Evolutionary conservation across 2,329 filamentous ascomycete species (phyloP).

Genomic region (Acrocalymma vagum): DNA sequence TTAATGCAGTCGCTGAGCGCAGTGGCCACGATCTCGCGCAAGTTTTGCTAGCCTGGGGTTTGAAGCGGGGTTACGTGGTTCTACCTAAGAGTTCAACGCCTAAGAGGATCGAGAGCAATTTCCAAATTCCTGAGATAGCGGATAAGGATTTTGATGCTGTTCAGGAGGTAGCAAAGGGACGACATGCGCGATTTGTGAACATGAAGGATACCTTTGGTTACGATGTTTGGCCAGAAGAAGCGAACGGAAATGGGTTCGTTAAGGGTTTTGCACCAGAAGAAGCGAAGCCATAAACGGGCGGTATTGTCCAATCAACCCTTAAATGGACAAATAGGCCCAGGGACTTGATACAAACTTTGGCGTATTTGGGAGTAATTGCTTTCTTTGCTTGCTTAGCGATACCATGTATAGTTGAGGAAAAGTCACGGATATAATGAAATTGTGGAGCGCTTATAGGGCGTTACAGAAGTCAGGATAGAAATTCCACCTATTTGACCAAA

Average conservation of each 20-base stretch:
- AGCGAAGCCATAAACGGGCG: no score
- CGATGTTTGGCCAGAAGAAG: constrained; percentile 64
- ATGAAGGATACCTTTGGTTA: constrained; percentile 85
- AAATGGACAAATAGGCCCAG: no score
- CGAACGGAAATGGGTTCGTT: constrained; percentile 23
- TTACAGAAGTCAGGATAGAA: no score
- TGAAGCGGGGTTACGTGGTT: constrained; percentile 71
- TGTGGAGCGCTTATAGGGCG: no score
- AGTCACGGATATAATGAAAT: no score
- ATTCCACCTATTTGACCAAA: no score
- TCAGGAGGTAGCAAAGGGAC: constrained; percentile 69
- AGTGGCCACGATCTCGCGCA: constrained; percentile 80
- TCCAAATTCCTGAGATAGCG: constrained; percentile 66
- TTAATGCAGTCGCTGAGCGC: constrained; percentile 74
- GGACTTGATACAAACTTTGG: no score
- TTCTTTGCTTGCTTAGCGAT: no score
- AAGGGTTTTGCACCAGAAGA: background rate
- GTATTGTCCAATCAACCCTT: no score
- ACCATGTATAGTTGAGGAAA: no score
- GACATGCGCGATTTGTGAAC: constrained; percentile 78
- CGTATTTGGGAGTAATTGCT: no score
- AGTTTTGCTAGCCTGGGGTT: constrained; percentile 82
- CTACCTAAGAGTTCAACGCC: constrained; percentile 54
- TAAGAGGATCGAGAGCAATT: constrained; percentile 64
- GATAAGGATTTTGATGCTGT: constrained; percentile 66